These are phyloP conservation scores for Seminavis robusta DNA, from an alignment of 108 stramenopile species.

Conservation along the genomic window DNA sequence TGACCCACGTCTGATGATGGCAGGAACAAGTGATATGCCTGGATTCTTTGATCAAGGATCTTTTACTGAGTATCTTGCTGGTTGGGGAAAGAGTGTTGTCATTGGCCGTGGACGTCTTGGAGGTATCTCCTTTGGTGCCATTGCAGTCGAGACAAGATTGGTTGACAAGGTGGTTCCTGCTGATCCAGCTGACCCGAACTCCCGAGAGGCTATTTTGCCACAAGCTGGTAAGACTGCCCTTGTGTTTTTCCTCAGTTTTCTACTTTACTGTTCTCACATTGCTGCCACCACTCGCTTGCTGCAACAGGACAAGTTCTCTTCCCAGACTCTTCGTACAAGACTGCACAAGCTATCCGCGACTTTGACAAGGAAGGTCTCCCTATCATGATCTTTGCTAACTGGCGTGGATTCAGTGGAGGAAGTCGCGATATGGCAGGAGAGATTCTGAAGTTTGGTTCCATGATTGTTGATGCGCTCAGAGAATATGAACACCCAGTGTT, in stretches of 20 bases:
- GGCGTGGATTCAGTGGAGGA: constrained; percentile 98
- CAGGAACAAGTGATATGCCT: constrained; percentile 64
- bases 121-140: constrained; percentile 97
- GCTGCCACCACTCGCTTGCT: no score
- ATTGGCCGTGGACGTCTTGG: constrained; percentile 95
- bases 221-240: no score
- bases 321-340: constrained; percentile 98
- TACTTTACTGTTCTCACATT: no score
- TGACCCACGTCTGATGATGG: constrained; percentile 92
- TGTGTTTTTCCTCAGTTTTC: no score
- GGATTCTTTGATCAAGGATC: constrained; percentile 97
- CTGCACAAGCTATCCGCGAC: constrained; percentile 94
- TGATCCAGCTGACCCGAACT: constrained; percentile 96
- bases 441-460: constrained; percentile 97
- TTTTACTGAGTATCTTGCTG: constrained; percentile 93
- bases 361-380: constrained; percentile 98
- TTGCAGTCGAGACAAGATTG: constrained; percentile 94
- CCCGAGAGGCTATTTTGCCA: constrained; percentile 89
- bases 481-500: constrained; percentile 96
- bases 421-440: constrained; percentile 98
- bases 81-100: constrained; percentile 98
- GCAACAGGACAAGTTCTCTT: constrained; percentile 96
- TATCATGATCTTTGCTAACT: constrained; percentile 98
- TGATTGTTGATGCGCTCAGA: constrained; percentile 97
- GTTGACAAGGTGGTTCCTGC: constrained; percentile 94